These are phyloP conservation scores for Colletotrichum sp. DNA, from an alignment of 2,329 filamentous ascomycete species.

Conservation along the genomic window DNA sequence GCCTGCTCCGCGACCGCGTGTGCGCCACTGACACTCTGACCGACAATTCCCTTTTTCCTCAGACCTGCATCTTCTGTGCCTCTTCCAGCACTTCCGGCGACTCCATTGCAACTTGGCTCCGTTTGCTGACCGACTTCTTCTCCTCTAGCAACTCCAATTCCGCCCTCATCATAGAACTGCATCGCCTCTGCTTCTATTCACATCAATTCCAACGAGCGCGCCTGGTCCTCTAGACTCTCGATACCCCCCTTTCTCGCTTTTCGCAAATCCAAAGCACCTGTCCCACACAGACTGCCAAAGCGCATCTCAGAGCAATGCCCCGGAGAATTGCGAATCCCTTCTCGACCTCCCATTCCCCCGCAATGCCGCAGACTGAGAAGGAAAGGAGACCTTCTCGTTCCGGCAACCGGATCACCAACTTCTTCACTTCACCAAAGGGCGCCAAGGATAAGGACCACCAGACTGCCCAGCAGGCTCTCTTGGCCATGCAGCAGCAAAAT, in stretches of 20 bases:
- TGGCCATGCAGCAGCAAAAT: constrained; percentile 68
- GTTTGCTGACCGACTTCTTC: constrained; percentile 9
- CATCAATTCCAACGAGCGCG: background rate
- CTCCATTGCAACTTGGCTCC: background rate
- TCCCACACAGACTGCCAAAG: constrained; percentile 7
- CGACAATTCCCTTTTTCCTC: constrained; percentile 15
- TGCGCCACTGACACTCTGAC: constrained; percentile 21
- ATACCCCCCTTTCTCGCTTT: background rate
- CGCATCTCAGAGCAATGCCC: constrained; percentile 53
- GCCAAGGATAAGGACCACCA: constrained; percentile 61
- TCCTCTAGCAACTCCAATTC: background rate
- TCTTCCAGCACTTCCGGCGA: constrained; percentile 16
- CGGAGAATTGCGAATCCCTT: constrained; percentile 65
- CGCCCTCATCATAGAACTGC: constrained; percentile 1
- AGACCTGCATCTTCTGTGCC: constrained; percentile 4
- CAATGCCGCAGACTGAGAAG: constrained; percentile 53
- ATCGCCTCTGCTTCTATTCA: background rate
- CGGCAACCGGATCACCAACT: constrained; percentile 77
- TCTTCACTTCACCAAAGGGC: constrained; percentile 81
- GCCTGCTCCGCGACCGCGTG: constrained; percentile 8
- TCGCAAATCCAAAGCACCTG: background rate
- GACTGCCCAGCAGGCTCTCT: constrained; percentile 69
- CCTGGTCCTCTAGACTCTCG: background rate
- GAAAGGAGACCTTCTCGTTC: constrained; percentile 60
- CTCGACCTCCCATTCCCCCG: constrained; percentile 52